Evolutionary conservation across 805 yeast genomes (phyloP).

Genomic region (Millerozyma miso): DNA sequence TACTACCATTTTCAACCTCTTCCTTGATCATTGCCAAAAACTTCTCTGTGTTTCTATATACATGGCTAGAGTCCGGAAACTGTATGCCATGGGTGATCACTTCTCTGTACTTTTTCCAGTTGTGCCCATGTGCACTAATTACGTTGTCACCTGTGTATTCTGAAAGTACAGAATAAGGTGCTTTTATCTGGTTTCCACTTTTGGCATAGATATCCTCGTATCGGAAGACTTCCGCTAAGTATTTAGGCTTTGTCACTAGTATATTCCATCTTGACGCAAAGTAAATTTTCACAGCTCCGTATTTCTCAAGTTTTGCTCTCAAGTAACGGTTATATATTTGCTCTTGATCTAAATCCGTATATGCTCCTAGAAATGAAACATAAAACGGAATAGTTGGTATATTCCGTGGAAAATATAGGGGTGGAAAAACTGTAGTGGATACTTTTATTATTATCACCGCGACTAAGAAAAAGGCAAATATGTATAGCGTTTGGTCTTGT

Average conservation of each 20-base stretch:
- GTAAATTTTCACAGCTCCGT: slow-evolving; percentile 57
- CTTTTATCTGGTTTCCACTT: slow-evolving; percentile 57
- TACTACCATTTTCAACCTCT: slow-evolving; percentile 6
- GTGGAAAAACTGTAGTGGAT: slow-evolving; percentile 36
- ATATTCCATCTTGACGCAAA: slow-evolving; percentile 63
- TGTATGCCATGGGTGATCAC: slow-evolving; percentile 46
- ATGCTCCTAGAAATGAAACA: slow-evolving; percentile 46
- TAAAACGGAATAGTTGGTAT: slow-evolving; percentile 63
- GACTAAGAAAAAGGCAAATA: neutral
- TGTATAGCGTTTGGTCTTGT: neutral
- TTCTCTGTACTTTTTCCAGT: slow-evolving; percentile 48
- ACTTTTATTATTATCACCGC: neutral
- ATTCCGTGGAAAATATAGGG: slow-evolving; percentile 45
- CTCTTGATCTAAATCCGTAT: slow-evolving; percentile 44
- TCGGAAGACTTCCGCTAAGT: slow-evolving; percentile 41
- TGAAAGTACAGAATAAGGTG: slow-evolving; percentile 51
- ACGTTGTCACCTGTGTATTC: slow-evolving; percentile 58
- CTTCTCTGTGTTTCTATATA: slow-evolving; percentile 33
- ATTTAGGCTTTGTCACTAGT: slow-evolving; percentile 46
- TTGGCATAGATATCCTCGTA: slow-evolving; percentile 50
- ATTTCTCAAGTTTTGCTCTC: slow-evolving; percentile 40
- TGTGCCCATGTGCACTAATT: slow-evolving; percentile 52
- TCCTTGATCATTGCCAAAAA: slow-evolving; percentile 24
- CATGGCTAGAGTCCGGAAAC: slow-evolving; percentile 40
- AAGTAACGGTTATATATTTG: slow-evolving; percentile 42